A percentile compares a stretch with the other conserved stretches of the same genome.
Evolutionary conservation across 768 basidiomycete genomes (phyloP).

Genomic region (Mycena galopus): DNA sequence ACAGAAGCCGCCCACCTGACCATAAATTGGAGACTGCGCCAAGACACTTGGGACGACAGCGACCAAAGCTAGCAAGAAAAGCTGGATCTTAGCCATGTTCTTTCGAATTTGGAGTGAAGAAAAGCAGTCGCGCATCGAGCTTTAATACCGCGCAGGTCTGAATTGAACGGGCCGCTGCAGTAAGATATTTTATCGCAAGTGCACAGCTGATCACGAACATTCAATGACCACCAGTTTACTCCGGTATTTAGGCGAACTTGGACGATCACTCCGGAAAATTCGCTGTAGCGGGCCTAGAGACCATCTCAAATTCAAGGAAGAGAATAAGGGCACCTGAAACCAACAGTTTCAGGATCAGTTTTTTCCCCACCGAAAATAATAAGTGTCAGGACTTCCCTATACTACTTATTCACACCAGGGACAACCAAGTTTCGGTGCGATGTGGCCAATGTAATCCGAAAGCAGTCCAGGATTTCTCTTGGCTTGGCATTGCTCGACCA

Average conservation of each 20-base stretch:
- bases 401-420: too few species aligned
- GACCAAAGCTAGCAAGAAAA: slow-evolving; percentile 20
- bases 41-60: slow-evolving; percentile 11
- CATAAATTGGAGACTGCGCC: slow-evolving; percentile 22
- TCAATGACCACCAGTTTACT: neutral
- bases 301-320: too few species aligned
- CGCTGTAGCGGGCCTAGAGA: too few species aligned
- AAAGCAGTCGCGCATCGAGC: neutral
- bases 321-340: too few species aligned
- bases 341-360: too few species aligned
- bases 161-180: slow-evolving; percentile 22
- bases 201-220: neutral
- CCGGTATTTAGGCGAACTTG: slow-evolving; percentile 20
- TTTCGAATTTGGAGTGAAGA: slow-evolving; percentile 4
- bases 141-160: slow-evolving; percentile 11
- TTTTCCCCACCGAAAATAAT: too few species aligned
- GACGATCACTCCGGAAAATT: too few species aligned
- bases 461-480: too few species aligned
- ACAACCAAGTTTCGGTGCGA: too few species aligned
- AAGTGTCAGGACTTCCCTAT: too few species aligned
- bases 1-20: slow-evolving; percentile 10
- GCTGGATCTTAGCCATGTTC: slow-evolving; percentile 10
- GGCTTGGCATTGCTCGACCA: too few species aligned
- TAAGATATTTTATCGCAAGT: slow-evolving; percentile 9
- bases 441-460: too few species aligned